Evolutionary conservation across 768 basidiomycete species (phyloP), one percentile per base, ranked within the genome.

Genomic region (Scleroderma bovista): DNA sequence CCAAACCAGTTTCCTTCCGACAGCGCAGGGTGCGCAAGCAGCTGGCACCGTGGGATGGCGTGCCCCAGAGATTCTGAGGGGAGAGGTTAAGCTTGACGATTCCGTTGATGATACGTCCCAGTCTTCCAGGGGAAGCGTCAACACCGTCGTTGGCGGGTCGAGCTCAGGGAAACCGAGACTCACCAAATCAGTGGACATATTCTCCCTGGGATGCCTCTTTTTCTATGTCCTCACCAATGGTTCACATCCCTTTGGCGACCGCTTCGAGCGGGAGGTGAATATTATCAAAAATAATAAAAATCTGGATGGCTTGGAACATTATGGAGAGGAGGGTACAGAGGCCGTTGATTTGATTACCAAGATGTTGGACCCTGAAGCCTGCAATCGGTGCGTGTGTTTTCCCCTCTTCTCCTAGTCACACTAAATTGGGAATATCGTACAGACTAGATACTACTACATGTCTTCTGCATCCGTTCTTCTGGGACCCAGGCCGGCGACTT

Each of bases 41-140:
- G 93, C 90, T 10, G 96, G 96, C 13, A 95, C 94, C 1, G 86
- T 94, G 17, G 96, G 96, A 1, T 99, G 96, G 92, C 82, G 96
- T 5, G 96, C 96, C 0, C 96, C 96, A 0, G 96, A 99, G 70
- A 93, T 97, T 55, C 70, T 99, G 40, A 75, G 89, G 20, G 95
- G 95, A 2, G 92, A 96, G 48, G 95, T 99, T 50, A 90, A 89
- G 65, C 74, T 97, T 51, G 90, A 96, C 59, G 93, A 94, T 44
- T 60, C 75, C 26, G 69, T 79, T 17, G 69, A 71, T 51, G 84
- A 87, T 46, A 72, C 78, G 51, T 84, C 84, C 12, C 74, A 81
- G 51, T 82, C 79, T 29, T 88, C 84, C 0, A 74, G 78, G 32
- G 86, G 82, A 13, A 87, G 84, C 51, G 76, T 75, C 15, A 72